phyloP scores from a whole-genome alignment of 1,139 yeast species.

The Sugiyamaella sp. region DNA sequence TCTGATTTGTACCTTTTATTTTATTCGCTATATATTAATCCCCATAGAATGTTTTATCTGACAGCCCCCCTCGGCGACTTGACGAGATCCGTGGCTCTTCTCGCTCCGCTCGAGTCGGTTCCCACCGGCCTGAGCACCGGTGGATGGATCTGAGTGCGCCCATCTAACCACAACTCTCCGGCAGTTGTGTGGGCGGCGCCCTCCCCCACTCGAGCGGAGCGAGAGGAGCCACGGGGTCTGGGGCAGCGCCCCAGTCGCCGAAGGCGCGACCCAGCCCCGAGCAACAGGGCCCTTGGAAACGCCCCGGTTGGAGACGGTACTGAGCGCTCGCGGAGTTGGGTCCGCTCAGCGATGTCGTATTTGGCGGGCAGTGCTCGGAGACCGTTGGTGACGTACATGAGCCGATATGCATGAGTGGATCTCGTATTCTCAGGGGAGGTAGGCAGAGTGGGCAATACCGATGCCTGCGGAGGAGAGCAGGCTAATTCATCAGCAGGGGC shows the following conservation, averaged over 20 bases:
- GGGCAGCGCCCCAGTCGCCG: background rate
- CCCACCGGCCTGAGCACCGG: too few relatives aligned
- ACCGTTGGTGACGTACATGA: background rate
- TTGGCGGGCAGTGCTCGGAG: background rate
- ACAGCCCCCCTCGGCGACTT: too few relatives aligned
- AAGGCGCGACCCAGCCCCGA: background rate
- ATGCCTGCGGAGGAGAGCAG: too few relatives aligned
- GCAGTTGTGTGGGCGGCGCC: background rate
- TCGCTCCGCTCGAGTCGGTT: too few relatives aligned
- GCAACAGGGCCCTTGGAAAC: too few relatives aligned
- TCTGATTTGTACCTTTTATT: background rate
- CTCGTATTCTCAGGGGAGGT: background rate
- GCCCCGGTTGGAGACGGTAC: too few relatives aligned
- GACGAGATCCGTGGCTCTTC: too few relatives aligned
- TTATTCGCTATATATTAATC: background rate
- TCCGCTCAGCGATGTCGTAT: background rate
- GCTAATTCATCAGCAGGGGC: background rate
- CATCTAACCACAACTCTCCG: too few relatives aligned
- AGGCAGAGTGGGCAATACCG: background rate
- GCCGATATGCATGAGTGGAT: background rate
- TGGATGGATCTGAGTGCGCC: too few relatives aligned
- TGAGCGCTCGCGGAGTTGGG: too few relatives aligned
- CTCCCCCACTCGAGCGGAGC: background rate
- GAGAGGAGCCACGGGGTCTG: background rate
- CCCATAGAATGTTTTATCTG: background rate